phyloP scores from a whole-genome alignment of 2,329 filamentous ascomycete species.

The Pyrenochaeta sp. region DNA sequence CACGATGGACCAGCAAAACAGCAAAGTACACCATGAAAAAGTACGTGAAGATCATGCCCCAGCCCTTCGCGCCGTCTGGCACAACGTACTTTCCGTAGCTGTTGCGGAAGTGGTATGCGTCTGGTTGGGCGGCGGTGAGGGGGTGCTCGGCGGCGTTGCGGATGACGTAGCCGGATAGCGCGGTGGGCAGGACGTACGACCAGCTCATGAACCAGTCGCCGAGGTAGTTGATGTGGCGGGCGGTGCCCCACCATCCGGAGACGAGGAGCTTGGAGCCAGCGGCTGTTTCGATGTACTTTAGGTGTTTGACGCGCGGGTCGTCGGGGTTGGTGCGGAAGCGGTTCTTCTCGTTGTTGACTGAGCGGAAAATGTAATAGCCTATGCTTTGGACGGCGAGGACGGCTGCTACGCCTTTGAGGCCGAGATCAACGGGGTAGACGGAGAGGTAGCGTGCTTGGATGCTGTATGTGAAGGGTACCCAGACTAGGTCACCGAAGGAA shows the following conservation, averaged over 20 bases:
- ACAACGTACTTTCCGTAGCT: slow-evolving; percentile 71
- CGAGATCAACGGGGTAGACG: slow-evolving; percentile 81
- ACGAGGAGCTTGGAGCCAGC: slow-evolving; percentile 81
- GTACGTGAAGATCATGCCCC: slow-evolving; percentile 89
- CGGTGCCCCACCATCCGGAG: slow-evolving; percentile 91
- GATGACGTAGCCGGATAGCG: slow-evolving; percentile 81
- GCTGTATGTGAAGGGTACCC: slow-evolving; percentile 91
- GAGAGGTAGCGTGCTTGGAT: slow-evolving; percentile 86
- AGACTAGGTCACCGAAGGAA: slow-evolving; percentile 88
- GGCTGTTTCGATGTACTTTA: slow-evolving; percentile 86
- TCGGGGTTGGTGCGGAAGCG: slow-evolving; percentile 86
- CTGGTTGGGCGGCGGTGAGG: slow-evolving; percentile 53
- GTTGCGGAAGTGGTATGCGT: slow-evolving; percentile 63
- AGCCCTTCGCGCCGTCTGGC: slow-evolving; percentile 77
- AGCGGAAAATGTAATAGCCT: slow-evolving; percentile 92
- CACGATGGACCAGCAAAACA: slow-evolving; percentile 83
- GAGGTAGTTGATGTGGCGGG: slow-evolving; percentile 94
- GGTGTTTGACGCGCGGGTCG: slow-evolving; percentile 79
- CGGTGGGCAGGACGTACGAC: slow-evolving; percentile 88
- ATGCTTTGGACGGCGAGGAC: slow-evolving; percentile 72
- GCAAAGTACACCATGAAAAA: slow-evolving; percentile 96
- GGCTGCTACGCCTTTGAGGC: slow-evolving; percentile 68
- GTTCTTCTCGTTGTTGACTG: slow-evolving; percentile 96
- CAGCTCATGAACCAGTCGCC: slow-evolving; percentile 95
- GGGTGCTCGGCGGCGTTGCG: slow-evolving; percentile 54